Base-by-base conservation (phyloP, 495 filamentous ascomycete species). In the Mycothermus thermophilus region DNA sequence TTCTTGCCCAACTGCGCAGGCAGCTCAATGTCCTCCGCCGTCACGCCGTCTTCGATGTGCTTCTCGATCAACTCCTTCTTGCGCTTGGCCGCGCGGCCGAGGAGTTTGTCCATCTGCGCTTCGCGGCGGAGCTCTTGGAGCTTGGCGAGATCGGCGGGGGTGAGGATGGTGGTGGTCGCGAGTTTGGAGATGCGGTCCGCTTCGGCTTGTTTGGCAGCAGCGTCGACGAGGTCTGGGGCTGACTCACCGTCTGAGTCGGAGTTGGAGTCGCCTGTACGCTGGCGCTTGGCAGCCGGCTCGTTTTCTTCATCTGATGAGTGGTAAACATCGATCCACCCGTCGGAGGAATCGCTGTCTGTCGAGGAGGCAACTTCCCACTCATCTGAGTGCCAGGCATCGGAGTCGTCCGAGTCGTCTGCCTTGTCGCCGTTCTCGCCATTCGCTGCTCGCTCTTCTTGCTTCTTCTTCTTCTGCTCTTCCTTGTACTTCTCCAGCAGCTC, bases 401-500 rank as follows among this genome's bases (percentile, higher is more conserved):
- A n/a, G 23, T 72, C 72, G 5, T 69, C 69, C 4, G 67, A 60
- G 5, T 66, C 58, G 8, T 60, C 52, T 25, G 56, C 46, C 15
- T 50, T 46, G 13, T 63, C 55, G 35, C 42, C 39, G 35, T 41
- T 40, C 33, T 47, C 48, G 11, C 25, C 43, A 10, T 37, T 52
- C 20, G 55, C 59, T 1, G 48, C 60, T 9, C 74, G 79, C 38
- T 66, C 69, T 50, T 83, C 85, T 23, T 64, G 63, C 56, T 74
- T 86, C 58, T 74, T 70, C 49, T 71, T 68, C 43, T 71, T 73
- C 53, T 95, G 83, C 52, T 93, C 86, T 32, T 81, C 80, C 62
- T 95, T 99, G 79, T 82, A 95, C 52, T 82, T 71, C 50, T 85
- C 87, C 12, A 99, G 65, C 18, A 99, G 66, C 41, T 95, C 87